A percentile compares a stretch with the other conserved stretches of the same genome.
Evolutionary conservation across 108 stramenopile species (phyloP).

Genomic region (Fragilariopsis cylindrus): DNA sequence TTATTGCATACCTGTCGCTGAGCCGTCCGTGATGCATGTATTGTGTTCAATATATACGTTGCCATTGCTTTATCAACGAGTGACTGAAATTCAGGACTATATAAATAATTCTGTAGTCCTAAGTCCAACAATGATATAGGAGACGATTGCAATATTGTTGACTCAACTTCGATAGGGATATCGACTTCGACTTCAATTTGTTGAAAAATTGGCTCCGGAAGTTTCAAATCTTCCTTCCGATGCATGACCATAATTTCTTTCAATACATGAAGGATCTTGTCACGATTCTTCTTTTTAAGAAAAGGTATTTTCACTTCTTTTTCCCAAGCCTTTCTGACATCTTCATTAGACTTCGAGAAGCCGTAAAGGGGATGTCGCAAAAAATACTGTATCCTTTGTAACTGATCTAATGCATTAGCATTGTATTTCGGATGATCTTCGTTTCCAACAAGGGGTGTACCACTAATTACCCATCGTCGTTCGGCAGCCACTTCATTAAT

Average conservation of each 20-base stretch:
- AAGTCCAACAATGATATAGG: neutral
- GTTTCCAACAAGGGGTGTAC: slow-evolving; percentile 73
- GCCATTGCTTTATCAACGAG: slow-evolving; percentile 49
- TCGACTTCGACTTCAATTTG: slow-evolving; percentile 42
- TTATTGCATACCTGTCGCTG: slow-evolving; percentile 36
- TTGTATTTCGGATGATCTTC: slow-evolving; percentile 44
- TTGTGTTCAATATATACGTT: slow-evolving; percentile 28
- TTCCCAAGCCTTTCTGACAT: slow-evolving; percentile 36
- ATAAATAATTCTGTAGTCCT: slow-evolving; percentile 18
- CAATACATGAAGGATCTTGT: slow-evolving; percentile 38
- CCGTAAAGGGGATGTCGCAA: slow-evolving; percentile 48
- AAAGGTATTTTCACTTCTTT: slow-evolving; percentile 47
- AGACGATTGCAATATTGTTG: slow-evolving; percentile 26
- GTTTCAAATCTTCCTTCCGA: slow-evolving; percentile 53
- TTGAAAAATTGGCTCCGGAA: slow-evolving; percentile 54
- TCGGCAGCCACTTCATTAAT: slow-evolving; percentile 69
- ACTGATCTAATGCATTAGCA: slow-evolving; percentile 41
- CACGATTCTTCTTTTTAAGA: slow-evolving; percentile 34
- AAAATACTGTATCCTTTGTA: slow-evolving; percentile 51
- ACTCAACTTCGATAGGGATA: slow-evolving; percentile 35
- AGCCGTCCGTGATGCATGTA: slow-evolving; percentile 22
- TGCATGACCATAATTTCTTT: slow-evolving; percentile 59
- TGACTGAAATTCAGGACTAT: slow-evolving; percentile 42
- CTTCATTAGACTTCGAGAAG: slow-evolving; percentile 19
- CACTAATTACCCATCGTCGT: slow-evolving; percentile 80